Conservation (phyloP, 805 yeast genomes). For the Yamadazyma insecticola region DNA sequence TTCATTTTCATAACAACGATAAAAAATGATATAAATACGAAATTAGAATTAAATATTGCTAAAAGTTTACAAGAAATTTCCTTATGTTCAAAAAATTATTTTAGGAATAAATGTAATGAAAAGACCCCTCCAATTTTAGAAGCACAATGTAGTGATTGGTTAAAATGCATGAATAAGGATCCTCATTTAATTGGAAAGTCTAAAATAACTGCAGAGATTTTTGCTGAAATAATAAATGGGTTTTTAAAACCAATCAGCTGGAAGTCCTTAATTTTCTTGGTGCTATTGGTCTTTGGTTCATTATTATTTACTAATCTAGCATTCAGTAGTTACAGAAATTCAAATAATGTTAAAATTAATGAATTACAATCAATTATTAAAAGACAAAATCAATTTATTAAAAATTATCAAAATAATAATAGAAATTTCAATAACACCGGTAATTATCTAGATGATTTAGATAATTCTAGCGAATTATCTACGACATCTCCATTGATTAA, state of each 20-base stretch:
- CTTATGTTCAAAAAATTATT: constrained; percentile 64
- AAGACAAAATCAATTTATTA: constrained; percentile 10
- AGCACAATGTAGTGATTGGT: constrained; percentile 66
- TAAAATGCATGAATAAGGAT: constrained; percentile 75
- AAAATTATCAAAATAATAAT: no score
- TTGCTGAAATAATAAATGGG: constrained; percentile 78
- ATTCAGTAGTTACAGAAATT: constrained; percentile 33
- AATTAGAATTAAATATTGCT: constrained; percentile 57
- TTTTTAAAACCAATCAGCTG: constrained; percentile 68
- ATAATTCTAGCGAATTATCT: constrained; percentile 4
- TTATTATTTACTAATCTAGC: constrained; percentile 48
- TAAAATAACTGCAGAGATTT: constrained; percentile 70
- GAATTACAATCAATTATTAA: constrained; percentile 12
- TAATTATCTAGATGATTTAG: constrained; percentile 3
- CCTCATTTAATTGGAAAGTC: constrained; percentile 67
- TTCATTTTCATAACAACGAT: constrained; percentile 52
- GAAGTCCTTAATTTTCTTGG: constrained; percentile 55
- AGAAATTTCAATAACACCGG: not conserved
- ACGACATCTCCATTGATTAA: constrained; percentile 10
- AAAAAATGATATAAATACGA: constrained; percentile 63
- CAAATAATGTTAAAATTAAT: constrained; percentile 11
- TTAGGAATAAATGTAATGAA: constrained; percentile 66
- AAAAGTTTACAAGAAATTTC: constrained; percentile 63
- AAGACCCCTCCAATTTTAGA: constrained; percentile 73
- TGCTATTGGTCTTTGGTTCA: constrained; percentile 46